These are phyloP conservation scores for Hanseniaspora lindneri DNA, from an alignment of 805 yeast genomes.

Conservation along the genomic window DNA sequence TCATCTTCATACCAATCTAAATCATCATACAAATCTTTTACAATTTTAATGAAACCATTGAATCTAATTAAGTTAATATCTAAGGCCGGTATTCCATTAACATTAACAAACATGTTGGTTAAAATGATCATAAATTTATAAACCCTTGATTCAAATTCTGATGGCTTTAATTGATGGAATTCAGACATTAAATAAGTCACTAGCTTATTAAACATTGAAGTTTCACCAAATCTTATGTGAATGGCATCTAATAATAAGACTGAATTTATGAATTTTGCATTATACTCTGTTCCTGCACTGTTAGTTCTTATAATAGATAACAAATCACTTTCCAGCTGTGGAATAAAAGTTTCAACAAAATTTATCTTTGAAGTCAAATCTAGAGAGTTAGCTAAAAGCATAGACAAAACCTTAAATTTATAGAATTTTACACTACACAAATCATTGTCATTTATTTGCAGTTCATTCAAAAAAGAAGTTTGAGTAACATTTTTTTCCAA, in stretches of 20 bases:
- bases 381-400: background rate
- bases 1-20: constrained; percentile 14
- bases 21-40: constrained; percentile 9
- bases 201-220: background rate
- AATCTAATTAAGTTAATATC: constrained; percentile 8
- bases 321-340: background rate
- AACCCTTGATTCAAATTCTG: background rate
- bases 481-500: background rate
- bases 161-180: constrained; percentile 1
- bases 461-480: background rate
- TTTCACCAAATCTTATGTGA: background rate
- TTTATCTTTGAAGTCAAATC: background rate
- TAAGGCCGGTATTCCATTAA: background rate
- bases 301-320: background rate
- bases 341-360: background rate
- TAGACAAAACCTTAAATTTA: background rate
- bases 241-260: background rate
- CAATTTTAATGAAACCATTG: constrained; percentile 2
- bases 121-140: constrained; percentile 1
- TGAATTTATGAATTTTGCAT: background rate
- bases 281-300: background rate
- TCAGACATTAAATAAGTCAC: constrained; percentile 8
- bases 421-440: background rate
- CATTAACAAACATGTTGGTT: background rate
- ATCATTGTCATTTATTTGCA: background rate